A percentile compares a stretch with the other conserved stretches of the same genome.
Evolutionary conservation across 2,329 filamentous ascomycete genomes (phyloP).

Genomic region (Fusarium buxicola): DNA sequence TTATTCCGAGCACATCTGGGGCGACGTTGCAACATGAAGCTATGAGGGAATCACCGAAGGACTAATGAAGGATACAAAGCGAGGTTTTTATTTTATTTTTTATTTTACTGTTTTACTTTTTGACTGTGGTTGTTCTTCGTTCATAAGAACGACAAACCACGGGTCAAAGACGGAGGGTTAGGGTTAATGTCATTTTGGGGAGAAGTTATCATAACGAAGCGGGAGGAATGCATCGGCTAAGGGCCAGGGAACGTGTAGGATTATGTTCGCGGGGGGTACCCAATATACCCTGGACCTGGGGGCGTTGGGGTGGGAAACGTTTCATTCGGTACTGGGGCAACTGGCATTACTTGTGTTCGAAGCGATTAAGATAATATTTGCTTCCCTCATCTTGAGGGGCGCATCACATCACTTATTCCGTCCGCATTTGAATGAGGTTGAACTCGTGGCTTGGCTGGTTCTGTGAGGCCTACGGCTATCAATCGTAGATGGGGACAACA

Average conservation of each 20-base stretch:
- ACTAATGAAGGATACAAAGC: conserved; percentile 27
- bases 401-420: neutral
- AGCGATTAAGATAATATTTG: conserved; percentile 22
- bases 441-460: neutral
- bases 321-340: conserved; percentile 27
- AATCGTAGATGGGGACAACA: too few relatives aligned
- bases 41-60: conserved; percentile 10
- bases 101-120: conserved; percentile 1
- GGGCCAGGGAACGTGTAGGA: conserved; percentile 33
- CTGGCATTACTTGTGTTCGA: conserved; percentile 13
- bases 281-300: conserved; percentile 45
- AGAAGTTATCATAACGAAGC: conserved; percentile 16
- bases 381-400: conserved; percentile 11
- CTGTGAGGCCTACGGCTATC: too few relatives aligned
- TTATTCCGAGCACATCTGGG: neutral
- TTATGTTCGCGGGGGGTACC: conserved; percentile 42
- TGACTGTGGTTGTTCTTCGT: conserved; percentile 1
- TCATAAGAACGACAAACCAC: neutral
- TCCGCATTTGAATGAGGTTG: neutral
- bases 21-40: conserved; percentile 7
- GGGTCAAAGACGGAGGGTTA: conserved; percentile 3
- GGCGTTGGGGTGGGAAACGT: conserved; percentile 43
- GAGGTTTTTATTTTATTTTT: conserved; percentile 10
- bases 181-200: conserved; percentile 15
- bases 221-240: conserved; percentile 3